A percentile compares a stretch with the other conserved stretches of the same genome.
These are phyloP conservation scores for Silene conica DNA, from an alignment of 148 eudicot species.

Conservation along the genomic window DNA sequence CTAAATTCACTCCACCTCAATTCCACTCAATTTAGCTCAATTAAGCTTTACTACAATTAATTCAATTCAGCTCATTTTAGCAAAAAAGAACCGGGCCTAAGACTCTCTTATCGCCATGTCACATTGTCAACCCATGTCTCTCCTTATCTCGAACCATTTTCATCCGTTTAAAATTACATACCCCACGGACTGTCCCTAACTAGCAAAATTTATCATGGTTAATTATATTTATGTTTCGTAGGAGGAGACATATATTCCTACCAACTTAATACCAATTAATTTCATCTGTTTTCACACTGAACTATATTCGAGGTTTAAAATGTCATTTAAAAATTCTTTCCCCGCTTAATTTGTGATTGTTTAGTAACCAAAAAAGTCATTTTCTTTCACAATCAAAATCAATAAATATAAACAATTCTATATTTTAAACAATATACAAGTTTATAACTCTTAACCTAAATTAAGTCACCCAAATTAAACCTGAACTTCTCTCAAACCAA, in stretches of 20 bases:
- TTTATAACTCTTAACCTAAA: slow-evolving; percentile 49
- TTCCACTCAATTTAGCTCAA: too few species aligned
- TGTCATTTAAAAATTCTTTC: neutral
- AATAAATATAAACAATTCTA: slow-evolving; percentile 28
- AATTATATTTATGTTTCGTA: neutral
- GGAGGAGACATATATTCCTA: neutral
- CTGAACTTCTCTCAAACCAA: slow-evolving; percentile 38
- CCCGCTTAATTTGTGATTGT: slow-evolving; percentile 41
- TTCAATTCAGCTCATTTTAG: too few species aligned
- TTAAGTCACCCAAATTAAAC: slow-evolving; percentile 65
- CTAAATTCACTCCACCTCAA: too few species aligned
- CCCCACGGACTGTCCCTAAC: too few species aligned
- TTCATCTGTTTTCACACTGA: neutral
- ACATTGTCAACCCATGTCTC: too few species aligned
- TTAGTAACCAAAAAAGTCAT: slow-evolving; percentile 25
- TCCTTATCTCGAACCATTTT: too few species aligned
- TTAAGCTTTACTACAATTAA: too few species aligned
- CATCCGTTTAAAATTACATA: too few species aligned
- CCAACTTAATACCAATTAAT: slow-evolving; percentile 8
- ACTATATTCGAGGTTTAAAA: neutral
- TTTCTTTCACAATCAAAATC: slow-evolving; percentile 28
- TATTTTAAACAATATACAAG: slow-evolving; percentile 25
- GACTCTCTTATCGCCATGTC: too few species aligned
- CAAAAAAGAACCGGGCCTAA: too few species aligned
- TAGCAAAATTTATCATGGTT: too few species aligned